Percentiles rank a stretch among this genome's conserved stretches.
Conservation (phyloP, 345 rosid genomes). For the Hibiscus mutabilis region DNA sequence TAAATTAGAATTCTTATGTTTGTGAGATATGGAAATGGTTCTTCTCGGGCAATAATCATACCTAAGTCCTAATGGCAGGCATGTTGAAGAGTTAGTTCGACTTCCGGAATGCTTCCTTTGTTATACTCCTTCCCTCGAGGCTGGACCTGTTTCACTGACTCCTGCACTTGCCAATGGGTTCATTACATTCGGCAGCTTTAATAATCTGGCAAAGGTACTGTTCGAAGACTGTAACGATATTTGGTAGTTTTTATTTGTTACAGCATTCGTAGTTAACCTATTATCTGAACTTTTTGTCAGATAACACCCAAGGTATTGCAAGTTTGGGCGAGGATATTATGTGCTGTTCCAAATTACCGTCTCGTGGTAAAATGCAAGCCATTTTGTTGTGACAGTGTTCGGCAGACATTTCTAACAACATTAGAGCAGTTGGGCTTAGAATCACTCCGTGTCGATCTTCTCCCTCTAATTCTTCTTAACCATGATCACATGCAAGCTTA, state of each 20-base stretch:
- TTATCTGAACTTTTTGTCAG: slow-evolving; percentile 32
- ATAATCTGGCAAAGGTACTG: slow-evolving; percentile 94
- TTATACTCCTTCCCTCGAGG: slow-evolving; percentile 95
- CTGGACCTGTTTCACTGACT: slow-evolving; percentile 78
- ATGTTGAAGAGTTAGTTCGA: slow-evolving; percentile 88
- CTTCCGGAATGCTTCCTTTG: slow-evolving; percentile 93
- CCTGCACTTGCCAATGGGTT: slow-evolving; percentile 96
- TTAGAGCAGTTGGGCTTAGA: slow-evolving; percentile 94
- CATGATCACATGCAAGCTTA: slow-evolving; percentile 99
- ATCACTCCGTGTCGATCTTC: slow-evolving; percentile 86
- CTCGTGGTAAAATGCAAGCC: slow-evolving; percentile 99
- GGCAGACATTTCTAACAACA: slow-evolving; percentile 75
- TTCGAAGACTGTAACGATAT: neutral
- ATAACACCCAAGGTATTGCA: slow-evolving; percentile 90
- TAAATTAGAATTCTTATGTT: neutral
- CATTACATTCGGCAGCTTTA: slow-evolving; percentile 97
- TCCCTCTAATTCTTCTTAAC: slow-evolving; percentile 93
- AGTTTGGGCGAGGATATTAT: slow-evolving; percentile 98
- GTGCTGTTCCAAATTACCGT: slow-evolving; percentile 98
- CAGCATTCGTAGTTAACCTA: neutral
- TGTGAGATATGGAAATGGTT: neutral
- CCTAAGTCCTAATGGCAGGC: slow-evolving; percentile 39
- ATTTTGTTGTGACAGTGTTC: slow-evolving; percentile 89
- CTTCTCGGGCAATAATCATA: neutral
- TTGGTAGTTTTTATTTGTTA: neutral